Conservation (phyloP, 2,329 filamentous ascomycete species). For the Talaromyces atroroseus region DNA sequence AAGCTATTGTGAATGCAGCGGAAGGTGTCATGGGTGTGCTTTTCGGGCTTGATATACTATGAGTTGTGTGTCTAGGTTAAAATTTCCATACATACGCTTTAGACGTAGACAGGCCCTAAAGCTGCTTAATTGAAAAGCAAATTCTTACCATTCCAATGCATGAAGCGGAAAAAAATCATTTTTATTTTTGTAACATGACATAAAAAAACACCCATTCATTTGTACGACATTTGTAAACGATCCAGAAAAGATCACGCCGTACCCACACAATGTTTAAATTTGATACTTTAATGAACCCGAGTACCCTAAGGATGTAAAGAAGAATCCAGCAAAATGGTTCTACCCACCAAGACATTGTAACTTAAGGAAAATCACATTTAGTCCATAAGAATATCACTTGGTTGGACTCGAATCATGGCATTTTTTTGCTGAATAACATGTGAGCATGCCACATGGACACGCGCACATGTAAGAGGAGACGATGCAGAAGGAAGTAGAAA, state of each 20-base stretch:
- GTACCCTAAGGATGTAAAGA: conserved; percentile 2
- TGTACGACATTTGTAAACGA: conserved; percentile 9
- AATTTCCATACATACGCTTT: not conserved
- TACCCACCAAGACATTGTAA: not conserved
- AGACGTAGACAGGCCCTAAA: too few species aligned
- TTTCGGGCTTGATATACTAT: conserved; percentile 19
- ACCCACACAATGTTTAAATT: conserved; percentile 11
- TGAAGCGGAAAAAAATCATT: not conserved
- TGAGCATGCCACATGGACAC: conserved; percentile 13
- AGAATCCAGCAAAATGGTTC: not conserved
- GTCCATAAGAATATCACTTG: not conserved
- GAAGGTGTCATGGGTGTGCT: conserved; percentile 31
- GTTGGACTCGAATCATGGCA: not conserved
- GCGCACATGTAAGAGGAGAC: conserved; percentile 1
- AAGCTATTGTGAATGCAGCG: conserved; percentile 30
- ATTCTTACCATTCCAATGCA: not conserved
- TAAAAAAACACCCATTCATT: conserved; percentile 8
- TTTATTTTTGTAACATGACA: conserved; percentile 13
- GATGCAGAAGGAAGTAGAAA: conserved; percentile 13
- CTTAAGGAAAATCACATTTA: not conserved
- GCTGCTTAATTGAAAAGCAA: not conserved
- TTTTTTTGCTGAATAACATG: not conserved
- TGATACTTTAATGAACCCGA: conserved; percentile 4
- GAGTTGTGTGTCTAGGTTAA: not conserved
- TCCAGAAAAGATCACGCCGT: conserved; percentile 11